A percentile compares a stretch with the other conserved stretches of the same genome.
These are phyloP conservation scores for Syzygium jambos DNA, from an alignment of 345 rosid genomes.

Conservation along the genomic window DNA sequence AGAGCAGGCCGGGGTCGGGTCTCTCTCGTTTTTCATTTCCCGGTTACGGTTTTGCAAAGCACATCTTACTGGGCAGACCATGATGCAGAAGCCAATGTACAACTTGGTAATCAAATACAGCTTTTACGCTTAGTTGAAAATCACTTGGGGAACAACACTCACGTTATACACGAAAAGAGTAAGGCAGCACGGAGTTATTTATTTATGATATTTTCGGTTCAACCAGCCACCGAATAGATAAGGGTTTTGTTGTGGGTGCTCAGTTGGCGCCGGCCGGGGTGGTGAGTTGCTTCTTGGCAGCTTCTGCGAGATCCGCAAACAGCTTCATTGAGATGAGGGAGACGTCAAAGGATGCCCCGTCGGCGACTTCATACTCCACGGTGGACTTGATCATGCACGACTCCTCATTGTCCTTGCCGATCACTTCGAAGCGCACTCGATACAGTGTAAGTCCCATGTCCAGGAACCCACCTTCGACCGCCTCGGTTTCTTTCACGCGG, in stretches of 20 bases:
- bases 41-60: too few species aligned
- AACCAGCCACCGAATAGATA: background rate
- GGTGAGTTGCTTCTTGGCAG: background rate
- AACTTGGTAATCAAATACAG: background rate
- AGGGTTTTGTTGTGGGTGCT: too few species aligned
- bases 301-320: background rate
- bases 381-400: background rate
- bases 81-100: background rate
- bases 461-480: constrained; percentile 3
- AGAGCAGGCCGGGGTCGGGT: too few species aligned
- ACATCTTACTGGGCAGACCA: background rate
- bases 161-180: background rate
- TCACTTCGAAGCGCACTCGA: constrained; percentile 4
- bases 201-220: too few species aligned
- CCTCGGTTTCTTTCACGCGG: constrained; percentile 5
- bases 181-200: background rate
- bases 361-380: background rate
- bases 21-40: too few species aligned
- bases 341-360: background rate
- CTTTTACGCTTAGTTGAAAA: background rate
- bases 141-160: background rate
- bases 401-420: background rate
- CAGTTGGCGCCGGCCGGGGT: background rate
- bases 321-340: background rate
- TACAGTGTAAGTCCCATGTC: constrained; percentile 7